These are phyloP conservation scores for Zancudomyces culisetae DNA, from an alignment of 371 early-diverging fungal species.

Conservation along the genomic window DNA sequence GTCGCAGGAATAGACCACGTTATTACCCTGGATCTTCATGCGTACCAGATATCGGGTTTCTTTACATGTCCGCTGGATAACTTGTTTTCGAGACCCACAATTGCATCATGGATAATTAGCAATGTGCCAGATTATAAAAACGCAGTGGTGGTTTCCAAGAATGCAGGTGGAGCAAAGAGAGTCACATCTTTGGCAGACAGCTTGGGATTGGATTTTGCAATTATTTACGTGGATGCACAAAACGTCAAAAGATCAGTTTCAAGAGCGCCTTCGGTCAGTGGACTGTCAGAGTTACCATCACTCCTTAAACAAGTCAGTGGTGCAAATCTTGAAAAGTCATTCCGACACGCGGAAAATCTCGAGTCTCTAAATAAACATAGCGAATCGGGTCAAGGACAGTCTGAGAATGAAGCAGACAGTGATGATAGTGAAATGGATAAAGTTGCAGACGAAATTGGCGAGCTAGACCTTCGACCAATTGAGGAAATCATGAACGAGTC, in stretches of 20 bases:
- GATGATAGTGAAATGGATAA: not conserved
- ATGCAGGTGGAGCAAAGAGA: slow-evolving; percentile 94
- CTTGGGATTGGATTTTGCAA: slow-evolving; percentile 81
- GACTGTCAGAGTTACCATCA: slow-evolving; percentile 21
- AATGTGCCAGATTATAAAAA: slow-evolving; percentile 49
- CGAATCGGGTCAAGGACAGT: not conserved
- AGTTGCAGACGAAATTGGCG: not conserved
- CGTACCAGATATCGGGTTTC: slow-evolving; percentile 91
- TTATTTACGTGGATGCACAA: slow-evolving; percentile 79
- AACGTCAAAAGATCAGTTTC: slow-evolving; percentile 31
- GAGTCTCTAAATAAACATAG: not conserved
- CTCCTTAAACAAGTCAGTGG: slow-evolving; percentile 5
- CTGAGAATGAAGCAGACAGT: not conserved
- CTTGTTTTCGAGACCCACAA: slow-evolving; percentile 79
- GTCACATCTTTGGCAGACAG: slow-evolving; percentile 91
- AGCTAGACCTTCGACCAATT: slow-evolving; percentile 1
- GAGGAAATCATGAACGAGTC: slow-evolving; percentile 4
- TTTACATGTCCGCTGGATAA: slow-evolving; percentile 91
- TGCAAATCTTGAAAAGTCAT: not conserved
- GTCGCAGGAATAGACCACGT: slow-evolving; percentile 94
- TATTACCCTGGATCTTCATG: slow-evolving; percentile 90
- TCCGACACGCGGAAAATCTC: too few species aligned
- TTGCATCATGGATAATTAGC: slow-evolving; percentile 76
- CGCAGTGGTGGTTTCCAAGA: slow-evolving; percentile 84
- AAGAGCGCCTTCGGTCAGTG: slow-evolving; percentile 25